These are phyloP conservation scores for Termitomyces sp. DNA, from an alignment of 768 basidiomycete genomes.

Conservation along the genomic window DNA sequence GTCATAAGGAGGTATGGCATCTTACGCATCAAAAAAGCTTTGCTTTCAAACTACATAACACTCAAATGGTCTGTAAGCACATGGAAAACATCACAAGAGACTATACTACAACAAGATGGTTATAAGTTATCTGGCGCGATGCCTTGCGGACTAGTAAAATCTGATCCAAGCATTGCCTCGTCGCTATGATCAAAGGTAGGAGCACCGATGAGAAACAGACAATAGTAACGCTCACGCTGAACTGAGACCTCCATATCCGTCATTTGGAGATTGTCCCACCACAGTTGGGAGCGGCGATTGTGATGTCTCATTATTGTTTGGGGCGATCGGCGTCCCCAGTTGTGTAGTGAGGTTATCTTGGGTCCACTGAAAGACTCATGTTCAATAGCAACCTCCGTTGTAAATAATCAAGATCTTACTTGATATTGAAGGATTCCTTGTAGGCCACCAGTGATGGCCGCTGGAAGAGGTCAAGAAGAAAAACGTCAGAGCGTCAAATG, in stretches of 20 bases:
- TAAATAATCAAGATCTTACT: constrained; percentile 14
- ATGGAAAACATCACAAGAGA: constrained; percentile 11
- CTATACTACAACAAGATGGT: background rate
- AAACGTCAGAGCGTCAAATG: background rate
- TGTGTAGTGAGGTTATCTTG: constrained; percentile 42
- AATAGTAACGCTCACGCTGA: constrained; percentile 25
- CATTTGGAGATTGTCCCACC: constrained; percentile 55
- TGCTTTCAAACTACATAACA: background rate
- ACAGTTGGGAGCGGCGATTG: constrained; percentile 22
- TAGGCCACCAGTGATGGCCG: constrained; percentile 34
- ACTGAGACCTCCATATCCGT: constrained; percentile 50
- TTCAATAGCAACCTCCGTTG: background rate
- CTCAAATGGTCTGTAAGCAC: background rate
- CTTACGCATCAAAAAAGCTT: too few species aligned
- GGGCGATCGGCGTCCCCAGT: constrained; percentile 41
- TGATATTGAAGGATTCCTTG: constrained; percentile 45
- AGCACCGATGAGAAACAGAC: background rate
- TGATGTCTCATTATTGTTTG: constrained; percentile 25
- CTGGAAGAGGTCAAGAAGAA: constrained; percentile 18
- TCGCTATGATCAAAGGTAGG: constrained; percentile 16
- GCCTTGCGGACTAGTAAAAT: constrained; percentile 26
- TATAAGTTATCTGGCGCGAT: constrained; percentile 22
- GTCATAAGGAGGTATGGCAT: too few species aligned
- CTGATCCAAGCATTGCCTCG: constrained; percentile 22
- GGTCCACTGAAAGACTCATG: constrained; percentile 40